Conservation (phyloP, 208 protist genomes). For the Leishmania mexicana region DNA sequence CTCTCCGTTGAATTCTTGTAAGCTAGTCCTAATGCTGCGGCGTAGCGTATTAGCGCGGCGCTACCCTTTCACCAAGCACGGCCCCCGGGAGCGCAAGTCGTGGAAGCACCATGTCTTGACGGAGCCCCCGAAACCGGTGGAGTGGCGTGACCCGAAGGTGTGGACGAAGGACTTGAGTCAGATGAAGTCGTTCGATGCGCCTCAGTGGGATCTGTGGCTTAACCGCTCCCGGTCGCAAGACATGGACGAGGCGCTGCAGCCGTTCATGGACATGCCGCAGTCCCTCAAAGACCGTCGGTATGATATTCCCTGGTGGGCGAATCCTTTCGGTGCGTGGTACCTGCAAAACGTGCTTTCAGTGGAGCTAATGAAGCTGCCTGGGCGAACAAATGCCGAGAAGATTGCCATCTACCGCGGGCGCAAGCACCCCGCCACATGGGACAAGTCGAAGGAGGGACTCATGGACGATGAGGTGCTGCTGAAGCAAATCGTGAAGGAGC, state of each 20-base stretch:
- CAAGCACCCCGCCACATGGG: constrained; percentile 45
- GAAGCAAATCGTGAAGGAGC: constrained; percentile 87
- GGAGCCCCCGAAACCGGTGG: constrained; percentile 87
- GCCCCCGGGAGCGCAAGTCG: constrained; percentile 86
- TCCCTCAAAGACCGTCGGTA: constrained; percentile 92
- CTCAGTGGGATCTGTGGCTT: constrained; percentile 92
- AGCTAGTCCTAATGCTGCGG: constrained; percentile 54
- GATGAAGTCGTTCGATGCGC: constrained; percentile 93
- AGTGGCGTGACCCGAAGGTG: constrained; percentile 92
- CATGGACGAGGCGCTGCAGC: constrained; percentile 92
- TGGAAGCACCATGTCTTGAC: constrained; percentile 93
- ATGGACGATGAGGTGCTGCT: constrained; percentile 86
- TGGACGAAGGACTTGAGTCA: constrained; percentile 89
- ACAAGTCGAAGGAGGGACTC: constrained; percentile 59
- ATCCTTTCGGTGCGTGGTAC: constrained; percentile 94
- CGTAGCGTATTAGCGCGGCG: constrained; percentile 56
- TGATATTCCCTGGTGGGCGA: constrained; percentile 94
- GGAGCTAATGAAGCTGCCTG: constrained; percentile 88
- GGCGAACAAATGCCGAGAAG: constrained; percentile 89
- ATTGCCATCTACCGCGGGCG: constrained; percentile 85
- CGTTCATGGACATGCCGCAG: constrained; percentile 95
- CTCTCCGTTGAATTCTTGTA: neutral
- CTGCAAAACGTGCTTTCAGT: constrained; percentile 92
- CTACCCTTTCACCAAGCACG: constrained; percentile 90
- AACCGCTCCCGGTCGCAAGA: constrained; percentile 86